phyloP scores from a whole-genome alignment of 73 alveolate genomes.

The Tetrahymena elliotti region DNA sequence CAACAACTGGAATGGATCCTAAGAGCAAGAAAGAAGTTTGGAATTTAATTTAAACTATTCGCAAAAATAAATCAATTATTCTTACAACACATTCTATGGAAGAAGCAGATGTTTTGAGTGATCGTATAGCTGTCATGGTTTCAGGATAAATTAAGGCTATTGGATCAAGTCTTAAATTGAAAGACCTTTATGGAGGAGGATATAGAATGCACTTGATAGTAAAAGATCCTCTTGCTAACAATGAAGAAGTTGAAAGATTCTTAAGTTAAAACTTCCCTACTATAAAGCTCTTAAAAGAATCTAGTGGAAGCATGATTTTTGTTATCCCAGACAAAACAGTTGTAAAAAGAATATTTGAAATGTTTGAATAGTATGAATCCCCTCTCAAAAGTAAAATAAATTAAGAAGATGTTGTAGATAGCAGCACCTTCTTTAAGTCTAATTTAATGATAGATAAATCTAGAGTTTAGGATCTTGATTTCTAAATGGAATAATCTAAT shows the following conservation, averaged over 20 bases:
- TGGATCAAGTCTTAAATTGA: constrained; percentile 76
- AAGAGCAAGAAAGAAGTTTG: constrained; percentile 92
- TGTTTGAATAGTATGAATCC: neutral
- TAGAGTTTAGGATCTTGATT: neutral
- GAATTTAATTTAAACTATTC: constrained; percentile 73
- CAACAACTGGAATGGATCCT: constrained; percentile 98
- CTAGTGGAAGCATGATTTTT: neutral
- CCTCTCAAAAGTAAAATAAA: neutral
- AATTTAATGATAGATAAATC: neutral
- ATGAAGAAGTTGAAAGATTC: neutral
- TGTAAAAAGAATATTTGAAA: neutral
- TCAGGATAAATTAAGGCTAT: constrained; percentile 79
- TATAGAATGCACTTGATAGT: constrained; percentile 64
- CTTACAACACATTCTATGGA: constrained; percentile 97
- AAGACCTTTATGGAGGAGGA: constrained; percentile 84
- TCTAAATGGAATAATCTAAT: neutral
- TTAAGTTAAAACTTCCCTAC: neutral
- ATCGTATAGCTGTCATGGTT: constrained; percentile 84
- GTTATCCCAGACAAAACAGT: neutral
- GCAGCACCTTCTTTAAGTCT: neutral
- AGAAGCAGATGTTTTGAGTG: constrained; percentile 98
- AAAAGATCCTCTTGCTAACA: neutral
- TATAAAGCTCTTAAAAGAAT: neutral
- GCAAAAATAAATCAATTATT: constrained; percentile 80
- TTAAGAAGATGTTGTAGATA: neutral